Evolutionary conservation across 371 early-diverging fungal genomes (phyloP).

Genomic region (Rhizopus stolonifer): DNA sequence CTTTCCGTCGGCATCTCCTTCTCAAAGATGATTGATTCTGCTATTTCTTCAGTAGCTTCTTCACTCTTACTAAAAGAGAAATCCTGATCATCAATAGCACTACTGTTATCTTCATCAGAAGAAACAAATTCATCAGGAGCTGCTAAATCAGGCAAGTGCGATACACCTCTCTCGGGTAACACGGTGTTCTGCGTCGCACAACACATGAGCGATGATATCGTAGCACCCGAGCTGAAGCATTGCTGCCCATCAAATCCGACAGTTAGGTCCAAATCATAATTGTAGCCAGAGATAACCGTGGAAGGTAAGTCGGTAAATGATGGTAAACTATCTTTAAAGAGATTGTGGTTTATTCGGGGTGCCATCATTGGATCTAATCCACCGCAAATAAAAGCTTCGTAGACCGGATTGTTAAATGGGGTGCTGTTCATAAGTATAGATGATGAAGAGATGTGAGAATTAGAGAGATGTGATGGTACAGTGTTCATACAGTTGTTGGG

Average conservation of each 20-base stretch:
- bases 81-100: not conserved
- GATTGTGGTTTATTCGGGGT: not conserved
- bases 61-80: not conserved
- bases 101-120: not conserved
- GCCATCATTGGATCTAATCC: not conserved
- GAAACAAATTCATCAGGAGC: constrained; percentile 1
- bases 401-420: not conserved
- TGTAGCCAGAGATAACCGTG: not conserved
- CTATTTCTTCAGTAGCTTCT: not conserved
- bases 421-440: not conserved
- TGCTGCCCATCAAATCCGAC: constrained; percentile 3
- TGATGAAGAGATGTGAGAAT: not conserved
- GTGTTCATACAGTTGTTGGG: too few relatives aligned
- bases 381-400: not conserved
- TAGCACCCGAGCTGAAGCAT: constrained; percentile 14
- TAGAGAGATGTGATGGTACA: not conserved
- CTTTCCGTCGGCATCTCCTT: not conserved
- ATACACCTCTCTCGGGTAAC: not conserved
- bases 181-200: not conserved
- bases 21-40: not conserved
- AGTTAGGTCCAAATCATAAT: not conserved
- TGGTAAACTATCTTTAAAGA: not conserved
- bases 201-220: not conserved
- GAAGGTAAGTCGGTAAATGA: not conserved
- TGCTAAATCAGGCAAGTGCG: constrained; percentile 4